Evolutionary conservation across 345 rosid genomes (phyloP).

Genomic region (Odontarrhena argentea): DNA sequence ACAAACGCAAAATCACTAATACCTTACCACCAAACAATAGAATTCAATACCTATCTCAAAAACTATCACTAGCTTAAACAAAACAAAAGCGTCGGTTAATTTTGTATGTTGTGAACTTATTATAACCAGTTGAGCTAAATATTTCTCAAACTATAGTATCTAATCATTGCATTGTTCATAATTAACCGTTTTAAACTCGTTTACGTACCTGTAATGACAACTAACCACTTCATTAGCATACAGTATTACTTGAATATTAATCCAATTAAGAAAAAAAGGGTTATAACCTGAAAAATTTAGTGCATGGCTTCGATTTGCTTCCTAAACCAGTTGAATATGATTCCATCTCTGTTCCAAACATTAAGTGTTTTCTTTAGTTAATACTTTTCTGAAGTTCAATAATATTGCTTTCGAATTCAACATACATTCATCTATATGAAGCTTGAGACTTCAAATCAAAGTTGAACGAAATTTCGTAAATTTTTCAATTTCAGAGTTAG

Average conservation of each 20-base stretch:
- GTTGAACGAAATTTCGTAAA: neutral
- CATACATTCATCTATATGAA: slow-evolving; percentile 35
- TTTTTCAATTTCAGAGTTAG: neutral
- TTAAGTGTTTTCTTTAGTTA: slow-evolving; percentile 51
- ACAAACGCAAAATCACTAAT: slow-evolving; percentile 10
- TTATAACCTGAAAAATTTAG: slow-evolving; percentile 99
- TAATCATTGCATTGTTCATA: neutral
- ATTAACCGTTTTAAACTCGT: slow-evolving; percentile 7
- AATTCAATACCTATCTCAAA: slow-evolving; percentile 13
- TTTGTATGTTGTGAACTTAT: slow-evolving; percentile 5
- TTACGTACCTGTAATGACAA: slow-evolving; percentile 37
- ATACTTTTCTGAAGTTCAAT: slow-evolving; percentile 28
- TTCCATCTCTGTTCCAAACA: slow-evolving; percentile 90
- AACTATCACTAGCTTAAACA: slow-evolving; percentile 16
- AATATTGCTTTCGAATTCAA: slow-evolving; percentile 36
- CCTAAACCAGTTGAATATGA: slow-evolving; percentile 93
- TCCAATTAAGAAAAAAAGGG: slow-evolving; percentile 57
- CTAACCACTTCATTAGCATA: slow-evolving; percentile 35
- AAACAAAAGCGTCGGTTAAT: slow-evolving; percentile 17
- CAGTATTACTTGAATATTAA: slow-evolving; percentile 40
- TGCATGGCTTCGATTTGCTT: slow-evolving; percentile 99
- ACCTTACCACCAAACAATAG: slow-evolving; percentile 28
- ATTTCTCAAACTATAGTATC: slow-evolving; percentile 26
- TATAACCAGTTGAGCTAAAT: slow-evolving; percentile 6
- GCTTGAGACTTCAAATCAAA: slow-evolving; percentile 35